Base-by-base conservation (phyloP, 345 rosid genomes). In the Syzygium aqueum region DNA sequence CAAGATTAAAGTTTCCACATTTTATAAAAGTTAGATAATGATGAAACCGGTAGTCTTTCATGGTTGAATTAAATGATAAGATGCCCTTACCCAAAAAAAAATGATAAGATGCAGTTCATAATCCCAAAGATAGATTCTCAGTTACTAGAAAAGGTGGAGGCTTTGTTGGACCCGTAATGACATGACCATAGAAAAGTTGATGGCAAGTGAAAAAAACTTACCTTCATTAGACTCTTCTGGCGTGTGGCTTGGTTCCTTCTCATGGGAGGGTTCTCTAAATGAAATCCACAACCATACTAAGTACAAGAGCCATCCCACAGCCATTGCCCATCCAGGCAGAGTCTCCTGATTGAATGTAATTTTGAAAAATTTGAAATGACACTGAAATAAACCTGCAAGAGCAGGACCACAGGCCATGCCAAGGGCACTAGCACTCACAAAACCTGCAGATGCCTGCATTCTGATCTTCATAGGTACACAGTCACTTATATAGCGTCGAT, bases 341-440 rank as follows among this genome's bases (percentile, higher is more conserved):
- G 99, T 96, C 85, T 90, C 89, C 88, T 92, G 95, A 89, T 96
- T 96, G 91, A 98, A 95, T 22, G 99, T 96, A 8, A 98, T 77
- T 88, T 94, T 94, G 92, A 91, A 94, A 53, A 96, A 88, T 92
- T 93, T 95, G 89, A 98, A 96, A 57, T 94, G 92, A n/a, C 90
- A 89, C 89, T 98, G 99, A 77, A 98, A 96, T 86, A 98, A 87
- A 88, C 98, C 99, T 61, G 99, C 99, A 67, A 98, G 95, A 53
- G 98, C 99, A 84, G 99, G 99, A 93, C 99, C 99, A 92, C 98
- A 96, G 54, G 99, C 99, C 99, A 98, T 96, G 88, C 99, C 99
- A 53, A 98, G 97, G 89, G 99, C 99, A 95, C 99, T 98, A 89
- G 99, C 99, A 92, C 99, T 98, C 87, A 98, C 99, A 90, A 98